phyloP scores from a whole-genome alignment of 2,329 filamentous ascomycete genomes.

The Ophidiomyces ophidiicola region DNA sequence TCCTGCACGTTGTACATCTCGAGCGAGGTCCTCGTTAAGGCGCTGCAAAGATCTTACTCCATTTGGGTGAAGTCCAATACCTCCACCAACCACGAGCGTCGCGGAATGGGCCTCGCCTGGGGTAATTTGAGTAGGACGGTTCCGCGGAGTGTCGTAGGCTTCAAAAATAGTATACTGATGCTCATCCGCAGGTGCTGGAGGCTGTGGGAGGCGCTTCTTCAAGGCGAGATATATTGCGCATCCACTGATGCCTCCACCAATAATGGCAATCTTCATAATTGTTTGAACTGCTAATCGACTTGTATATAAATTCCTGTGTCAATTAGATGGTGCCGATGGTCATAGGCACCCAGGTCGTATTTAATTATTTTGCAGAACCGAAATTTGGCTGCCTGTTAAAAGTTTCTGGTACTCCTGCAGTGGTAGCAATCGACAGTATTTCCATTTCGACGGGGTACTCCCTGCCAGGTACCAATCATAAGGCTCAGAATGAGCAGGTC shows the following conservation, averaged over 20 bases:
- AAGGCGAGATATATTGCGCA: constrained; percentile 31
- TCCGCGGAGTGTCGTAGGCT: constrained; percentile 25
- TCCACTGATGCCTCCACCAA: constrained; percentile 35
- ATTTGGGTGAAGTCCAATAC: constrained; percentile 30
- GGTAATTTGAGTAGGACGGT: constrained; percentile 16
- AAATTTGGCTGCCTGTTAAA: too few relatives aligned
- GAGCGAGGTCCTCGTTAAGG: constrained; percentile 26
- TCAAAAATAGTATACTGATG: constrained; percentile 33
- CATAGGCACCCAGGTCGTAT: too few relatives aligned
- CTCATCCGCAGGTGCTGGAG: constrained; percentile 12
- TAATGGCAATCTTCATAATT: constrained; percentile 33
- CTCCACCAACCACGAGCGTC: constrained; percentile 28
- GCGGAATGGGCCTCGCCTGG: constrained; percentile 22
- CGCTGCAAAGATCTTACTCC: constrained; percentile 30
- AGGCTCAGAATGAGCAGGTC: too few relatives aligned
- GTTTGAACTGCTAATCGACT: neutral
- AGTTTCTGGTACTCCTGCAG: too few relatives aligned
- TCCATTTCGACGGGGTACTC: too few relatives aligned
- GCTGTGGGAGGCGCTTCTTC: constrained; percentile 28
- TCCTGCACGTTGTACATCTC: constrained; percentile 24
- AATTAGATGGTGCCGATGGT: neutral
- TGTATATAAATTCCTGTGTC: neutral
- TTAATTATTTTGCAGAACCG: too few relatives aligned
- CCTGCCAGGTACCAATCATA: too few relatives aligned
- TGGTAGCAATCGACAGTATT: too few relatives aligned